These are phyloP conservation scores for Gentiana macrophylla DNA, from an alignment of 257 asterid genomes.

Conservation along the genomic window DNA sequence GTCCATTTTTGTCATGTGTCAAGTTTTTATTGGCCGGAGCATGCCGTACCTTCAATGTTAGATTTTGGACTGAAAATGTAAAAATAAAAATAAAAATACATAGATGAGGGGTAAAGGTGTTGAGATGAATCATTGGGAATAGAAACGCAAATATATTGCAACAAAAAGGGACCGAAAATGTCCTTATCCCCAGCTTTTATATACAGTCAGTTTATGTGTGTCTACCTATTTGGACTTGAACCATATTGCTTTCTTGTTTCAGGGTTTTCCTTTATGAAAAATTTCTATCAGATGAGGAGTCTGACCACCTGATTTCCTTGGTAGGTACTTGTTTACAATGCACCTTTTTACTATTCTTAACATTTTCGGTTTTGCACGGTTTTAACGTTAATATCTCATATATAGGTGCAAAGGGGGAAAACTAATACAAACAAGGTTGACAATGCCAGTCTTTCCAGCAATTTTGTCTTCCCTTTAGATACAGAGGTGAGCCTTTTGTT, in stretches of 20 bases:
- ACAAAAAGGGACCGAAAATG: no score
- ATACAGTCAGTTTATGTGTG: no score
- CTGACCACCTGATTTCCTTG: slow-evolving; percentile 54
- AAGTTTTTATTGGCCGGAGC: no score
- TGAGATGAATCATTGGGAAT: no score
- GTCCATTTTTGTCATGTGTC: no score
- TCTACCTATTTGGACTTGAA: slow-evolving; percentile 1
- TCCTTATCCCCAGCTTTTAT: no score
- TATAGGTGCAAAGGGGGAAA: slow-evolving; percentile 28
- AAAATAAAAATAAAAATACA: no score
- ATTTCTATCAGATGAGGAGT: slow-evolving; percentile 70
- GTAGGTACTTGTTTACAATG: slow-evolving; percentile 23
- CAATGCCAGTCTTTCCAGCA: slow-evolving; percentile 15
- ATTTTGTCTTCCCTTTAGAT: slow-evolving; percentile 20
- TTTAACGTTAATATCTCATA: slow-evolving; percentile 8
- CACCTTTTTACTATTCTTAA: slow-evolving; percentile 3
- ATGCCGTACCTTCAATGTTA: no score
- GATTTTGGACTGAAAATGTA: no score
- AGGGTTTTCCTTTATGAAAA: slow-evolving; percentile 67
- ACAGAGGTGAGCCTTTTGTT: slow-evolving; percentile 30
- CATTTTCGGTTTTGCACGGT: neutral
- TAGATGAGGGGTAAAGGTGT: no score
- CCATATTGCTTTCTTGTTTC: slow-evolving; percentile 25
- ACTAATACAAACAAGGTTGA: slow-evolving; percentile 9
- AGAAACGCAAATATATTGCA: no score